phyloP scores from a whole-genome alignment of 1,284 basidiomycete genomes.

The Moesziomyces antarcticus region DNA sequence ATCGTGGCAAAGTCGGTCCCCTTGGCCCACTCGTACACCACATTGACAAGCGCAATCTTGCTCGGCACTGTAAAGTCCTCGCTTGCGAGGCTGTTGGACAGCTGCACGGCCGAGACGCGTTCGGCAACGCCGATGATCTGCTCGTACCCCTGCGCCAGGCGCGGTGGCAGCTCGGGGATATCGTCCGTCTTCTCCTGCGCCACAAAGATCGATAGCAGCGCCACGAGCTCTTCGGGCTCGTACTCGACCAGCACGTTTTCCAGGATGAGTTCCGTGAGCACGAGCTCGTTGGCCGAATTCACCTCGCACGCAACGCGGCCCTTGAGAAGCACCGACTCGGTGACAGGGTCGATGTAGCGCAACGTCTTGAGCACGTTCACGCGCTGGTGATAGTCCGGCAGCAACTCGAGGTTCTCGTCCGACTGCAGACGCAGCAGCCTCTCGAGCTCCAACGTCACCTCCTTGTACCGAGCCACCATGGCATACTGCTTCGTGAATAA shows the following conservation, averaged over 20 bases:
- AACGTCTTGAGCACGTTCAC: conserved; percentile 90
- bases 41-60: conserved; percentile 81
- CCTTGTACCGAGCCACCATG: conserved; percentile 78
- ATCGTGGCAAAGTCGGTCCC: conserved; percentile 98
- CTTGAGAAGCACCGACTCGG: conserved; percentile 90
- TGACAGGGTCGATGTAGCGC: conserved; percentile 72
- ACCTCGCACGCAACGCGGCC: conserved; percentile 99
- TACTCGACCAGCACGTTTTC: conserved; percentile 91
- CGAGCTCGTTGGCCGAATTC: conserved; percentile 87
- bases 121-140: conserved; percentile 85
- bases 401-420: conserved; percentile 94
- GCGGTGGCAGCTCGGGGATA: conserved; percentile 81
- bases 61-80: conserved; percentile 54
- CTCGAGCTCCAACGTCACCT: conserved; percentile 79
- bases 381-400: conserved; percentile 96
- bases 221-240: conserved; percentile 96
- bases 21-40: conserved; percentile 98
- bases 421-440: conserved; percentile 39
- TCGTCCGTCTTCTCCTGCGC: conserved; percentile 96
- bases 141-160: conserved; percentile 78
- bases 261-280: conserved; percentile 94
- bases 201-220: conserved; percentile 92
- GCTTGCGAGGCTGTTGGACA: conserved; percentile 73
- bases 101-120: conserved; percentile 81
- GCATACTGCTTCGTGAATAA: conserved; percentile 81